Evolutionary conservation across 2,329 filamentous ascomycete genomes (phyloP), one percentile per base, ranked within the genome.

Genomic region (Endothia cerciana): DNA sequence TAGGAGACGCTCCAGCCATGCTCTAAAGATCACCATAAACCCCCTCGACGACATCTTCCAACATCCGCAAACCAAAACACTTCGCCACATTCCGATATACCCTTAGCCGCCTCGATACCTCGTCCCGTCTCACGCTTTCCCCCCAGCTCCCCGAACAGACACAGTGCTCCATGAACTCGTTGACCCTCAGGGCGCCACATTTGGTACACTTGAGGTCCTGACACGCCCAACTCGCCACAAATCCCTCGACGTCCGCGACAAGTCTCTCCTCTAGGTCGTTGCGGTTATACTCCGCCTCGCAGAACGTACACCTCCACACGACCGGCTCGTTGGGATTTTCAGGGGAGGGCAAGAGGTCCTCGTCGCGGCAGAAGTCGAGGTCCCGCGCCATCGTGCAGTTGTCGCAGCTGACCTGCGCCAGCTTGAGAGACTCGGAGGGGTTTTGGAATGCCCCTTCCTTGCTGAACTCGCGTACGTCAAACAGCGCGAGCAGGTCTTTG

Each of bases 101-200:
- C 51, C 77, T 83, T 72, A 98, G 72, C 74, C 81, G 85, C 74
- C 82, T 86, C 73, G 86, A 78, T 33, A 94, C 80, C 36, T 91
- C 91, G 38, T 85, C 87, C 69, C 85, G 83, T 71, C 89, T 85
- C 67, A 94, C 83, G 25, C 88, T 92, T 70, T 87, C 87, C 22
- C 83, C 85, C 95, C 95, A 99, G 66, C 86, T 85, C 3, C 95
- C 95, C 68, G 92, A 92, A 81, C 95, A 99, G 13, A 89, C 91
- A 78, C 96, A 99, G 77, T 98, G 94, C 77, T 97, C 94, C 89
- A 95, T 93, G 72, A 98, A 96, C 73, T 97, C 94, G 75, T 97
- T 98, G 49, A 92, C 84, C 74, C 93, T 83, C 47, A 97, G 78
- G 71, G 92, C 92, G 40, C 85, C 87, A 76, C 89, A 91, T 66